Base-by-base conservation (phyloP, 306 rosid genomes). In the Echinosophora koreensis region DNA sequence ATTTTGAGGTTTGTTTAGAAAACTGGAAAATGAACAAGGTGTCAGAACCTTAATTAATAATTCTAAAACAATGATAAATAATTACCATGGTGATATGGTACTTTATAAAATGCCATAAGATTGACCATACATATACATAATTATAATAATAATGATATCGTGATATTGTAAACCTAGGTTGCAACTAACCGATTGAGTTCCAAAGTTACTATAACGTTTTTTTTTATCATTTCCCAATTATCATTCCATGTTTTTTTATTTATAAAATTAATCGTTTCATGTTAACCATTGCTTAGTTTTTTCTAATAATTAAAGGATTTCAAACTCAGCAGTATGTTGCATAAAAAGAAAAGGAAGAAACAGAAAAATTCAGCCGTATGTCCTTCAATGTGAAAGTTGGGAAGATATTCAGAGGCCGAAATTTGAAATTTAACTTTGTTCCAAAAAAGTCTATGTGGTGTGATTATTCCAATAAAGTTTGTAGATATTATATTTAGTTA, bases 21-120 rank as follows among this genome's bases (percentile, higher is more conserved):
- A 62, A 12, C 77, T 47, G 80, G 38, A 37, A 65, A 39, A 71
- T 38, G 34, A 69, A 70, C 81, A 84, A 65, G 3, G 72, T 77
- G 73, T 78, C 76, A 72, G 66, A 81, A 76, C 82, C 81, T 69
- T 84, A 76, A 30, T 1, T 2, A 2, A 73, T 66, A 79, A 44
- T 69, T 52, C 60, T 78, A 58, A 81, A 71, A 60, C 80, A 39
- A 52, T 69, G 51, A 69, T 61, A 67, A 73, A 57, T n/a, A n/a
- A 58, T 74, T 82, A 79, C 88, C 77, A 6, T 13, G 66, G 63
- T 64, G 12, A 69, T 69, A 55, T 61, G 28, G 39, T 34, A 50
- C 74, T 79, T 76, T 28, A 30, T 30, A 2, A 5, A 32, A 32
- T 30, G 58, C 41, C 61, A 34, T 11, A 17, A 71, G 22, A 80